Conservation (phyloP, 768 basidiomycete genomes). For the Auriscalpium vulgare region DNA sequence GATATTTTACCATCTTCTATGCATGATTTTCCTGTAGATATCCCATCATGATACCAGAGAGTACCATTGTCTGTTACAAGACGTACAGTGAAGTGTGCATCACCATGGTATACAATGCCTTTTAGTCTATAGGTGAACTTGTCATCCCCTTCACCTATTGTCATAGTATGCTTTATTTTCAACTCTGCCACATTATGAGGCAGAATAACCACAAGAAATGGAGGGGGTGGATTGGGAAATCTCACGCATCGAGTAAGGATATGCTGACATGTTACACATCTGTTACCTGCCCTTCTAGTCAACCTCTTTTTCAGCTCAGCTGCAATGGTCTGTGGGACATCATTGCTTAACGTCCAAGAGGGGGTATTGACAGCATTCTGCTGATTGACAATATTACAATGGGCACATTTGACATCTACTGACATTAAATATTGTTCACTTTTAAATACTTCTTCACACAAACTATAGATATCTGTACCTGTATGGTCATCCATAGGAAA, state of each 20-base stretch:
- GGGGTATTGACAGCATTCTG: not conserved
- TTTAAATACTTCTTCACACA: not conserved
- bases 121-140: not conserved
- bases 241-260: not conserved
- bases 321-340: not conserved
- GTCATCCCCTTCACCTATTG: not conserved
- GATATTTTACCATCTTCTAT: not conserved
- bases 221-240: not conserved
- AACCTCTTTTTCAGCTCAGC: not conserved
- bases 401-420: not conserved
- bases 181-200: not conserved
- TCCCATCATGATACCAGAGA: conserved; percentile 23
- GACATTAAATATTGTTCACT: not conserved
- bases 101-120: conserved; percentile 19
- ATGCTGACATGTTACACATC: not conserved
- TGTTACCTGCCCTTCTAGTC: not conserved
- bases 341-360: not conserved
- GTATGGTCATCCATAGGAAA: not conserved
- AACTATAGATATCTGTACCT: not conserved
- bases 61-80: conserved; percentile 9
- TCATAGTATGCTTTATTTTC: not conserved
- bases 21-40: not conserved
- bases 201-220: not conserved
- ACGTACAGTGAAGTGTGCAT: conserved; percentile 17
- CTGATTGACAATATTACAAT: not conserved